Evolutionary conservation across 106 monocot species (phyloP).

Genomic region (Dendrobium officinale): DNA sequence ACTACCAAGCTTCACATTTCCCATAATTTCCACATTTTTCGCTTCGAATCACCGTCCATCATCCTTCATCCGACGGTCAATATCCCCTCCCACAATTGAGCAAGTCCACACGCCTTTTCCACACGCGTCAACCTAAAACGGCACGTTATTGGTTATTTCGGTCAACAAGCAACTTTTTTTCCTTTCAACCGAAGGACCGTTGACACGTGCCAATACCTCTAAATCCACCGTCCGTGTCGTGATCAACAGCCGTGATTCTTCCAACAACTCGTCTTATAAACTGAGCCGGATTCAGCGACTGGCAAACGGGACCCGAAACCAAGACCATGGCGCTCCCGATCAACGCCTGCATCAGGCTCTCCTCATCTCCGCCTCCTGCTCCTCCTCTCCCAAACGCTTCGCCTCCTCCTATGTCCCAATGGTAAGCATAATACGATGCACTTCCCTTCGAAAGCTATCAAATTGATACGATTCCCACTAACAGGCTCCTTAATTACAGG

Average conservation of each 20-base stretch:
- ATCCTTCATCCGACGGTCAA: background rate
- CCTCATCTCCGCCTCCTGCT: background rate
- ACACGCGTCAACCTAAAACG: background rate
- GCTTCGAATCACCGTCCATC: background rate
- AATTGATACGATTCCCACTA: too few species aligned
- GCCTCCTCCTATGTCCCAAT: background rate
- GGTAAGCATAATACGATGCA: background rate
- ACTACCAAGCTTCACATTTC: too few species aligned
- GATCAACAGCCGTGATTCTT: background rate
- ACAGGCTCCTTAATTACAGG: too few species aligned
- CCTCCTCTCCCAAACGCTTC: slow-evolving; percentile 3
- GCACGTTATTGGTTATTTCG: background rate
- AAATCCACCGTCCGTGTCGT: slow-evolving; percentile 7
- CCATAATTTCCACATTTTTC: background rate
- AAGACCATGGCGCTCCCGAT: slow-evolving; percentile 17
- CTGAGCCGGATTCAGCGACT: background rate
- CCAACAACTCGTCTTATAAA: slow-evolving; percentile 1
- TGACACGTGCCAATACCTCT: background rate
- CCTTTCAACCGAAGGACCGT: too few species aligned
- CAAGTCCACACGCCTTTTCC: background rate
- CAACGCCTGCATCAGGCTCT: slow-evolving; percentile 20
- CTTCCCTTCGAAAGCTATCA: too few species aligned
- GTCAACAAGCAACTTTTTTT: background rate
- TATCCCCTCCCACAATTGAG: background rate
- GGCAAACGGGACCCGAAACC: background rate